Conservation (phyloP, 78 protist species). For the Dictyostelium capitatum region DNA sequence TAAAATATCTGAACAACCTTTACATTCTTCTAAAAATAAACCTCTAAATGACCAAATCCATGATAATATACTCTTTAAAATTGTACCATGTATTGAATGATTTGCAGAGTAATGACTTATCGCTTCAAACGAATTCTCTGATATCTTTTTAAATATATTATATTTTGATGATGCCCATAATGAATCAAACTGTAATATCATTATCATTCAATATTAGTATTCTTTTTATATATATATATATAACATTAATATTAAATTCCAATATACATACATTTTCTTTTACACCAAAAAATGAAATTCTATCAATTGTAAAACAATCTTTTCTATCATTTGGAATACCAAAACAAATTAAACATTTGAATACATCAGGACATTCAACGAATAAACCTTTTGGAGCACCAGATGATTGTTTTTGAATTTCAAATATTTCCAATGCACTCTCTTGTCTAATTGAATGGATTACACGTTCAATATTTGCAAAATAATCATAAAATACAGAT, state of each 20-base stretch:
- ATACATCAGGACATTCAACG: slow-evolving; percentile 48
- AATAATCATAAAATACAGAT: slow-evolving; percentile 16
- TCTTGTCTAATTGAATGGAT: slow-evolving; percentile 40
- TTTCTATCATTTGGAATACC: slow-evolving; percentile 39
- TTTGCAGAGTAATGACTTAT: slow-evolving; percentile 58
- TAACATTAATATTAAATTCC: no score
- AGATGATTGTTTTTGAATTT: slow-evolving; percentile 59
- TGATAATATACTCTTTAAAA: slow-evolving; percentile 48
- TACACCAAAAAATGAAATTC: slow-evolving; percentile 64
- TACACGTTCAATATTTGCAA: slow-evolving; percentile 30
- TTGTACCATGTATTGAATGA: slow-evolving; percentile 2
- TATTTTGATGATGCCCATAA: slow-evolving; percentile 61
- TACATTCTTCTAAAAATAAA: slow-evolving; percentile 74
- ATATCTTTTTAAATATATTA: slow-evolving; percentile 57
- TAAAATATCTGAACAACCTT: slow-evolving; percentile 49
- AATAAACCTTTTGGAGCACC: slow-evolving; percentile 41
- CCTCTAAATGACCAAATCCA: slow-evolving; percentile 81
- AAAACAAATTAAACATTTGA: slow-evolving; percentile 61
- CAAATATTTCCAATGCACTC: slow-evolving; percentile 40
- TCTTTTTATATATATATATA: no score
- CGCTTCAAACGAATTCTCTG: slow-evolving; percentile 60
- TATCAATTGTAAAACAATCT: slow-evolving; percentile 58
- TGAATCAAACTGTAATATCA: slow-evolving; percentile 72
- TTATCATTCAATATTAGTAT: not conserved
- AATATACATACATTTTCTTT: slow-evolving; percentile 42